Percentiles rank a stretch among this genome's conserved stretches.
Evolutionary conservation across 2,329 filamentous ascomycete genomes (phyloP).

Genomic region (Diaporthe caulivora): DNA sequence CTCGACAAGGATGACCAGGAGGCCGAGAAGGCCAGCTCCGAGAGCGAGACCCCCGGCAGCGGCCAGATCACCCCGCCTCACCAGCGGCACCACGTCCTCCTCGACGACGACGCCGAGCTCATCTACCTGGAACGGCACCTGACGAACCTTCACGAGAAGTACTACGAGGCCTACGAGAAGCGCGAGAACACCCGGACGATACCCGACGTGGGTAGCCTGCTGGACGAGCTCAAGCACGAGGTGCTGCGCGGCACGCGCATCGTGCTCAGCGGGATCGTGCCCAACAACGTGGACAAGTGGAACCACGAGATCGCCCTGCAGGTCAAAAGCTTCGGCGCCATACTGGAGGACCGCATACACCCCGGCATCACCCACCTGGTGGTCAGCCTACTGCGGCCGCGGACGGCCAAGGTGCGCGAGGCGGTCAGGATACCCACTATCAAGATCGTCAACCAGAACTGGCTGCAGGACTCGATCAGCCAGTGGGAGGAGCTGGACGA

Average conservation of each 20-base stretch:
- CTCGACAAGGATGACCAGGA: constrained; percentile 87
- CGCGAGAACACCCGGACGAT: constrained; percentile 68
- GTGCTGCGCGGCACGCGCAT: constrained; percentile 82
- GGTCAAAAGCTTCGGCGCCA: constrained; percentile 86
- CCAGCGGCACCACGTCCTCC: constrained; percentile 80
- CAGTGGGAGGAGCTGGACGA: constrained; percentile 88
- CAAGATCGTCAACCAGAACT: constrained; percentile 92
- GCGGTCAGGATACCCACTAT: constrained; percentile 84
- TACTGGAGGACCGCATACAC: constrained; percentile 68
- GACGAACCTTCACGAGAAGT: constrained; percentile 79
- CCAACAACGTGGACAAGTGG: constrained; percentile 82
- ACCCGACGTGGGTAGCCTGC: constrained; percentile 88
- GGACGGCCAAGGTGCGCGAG: constrained; percentile 91
- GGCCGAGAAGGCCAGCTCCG: constrained; percentile 61
- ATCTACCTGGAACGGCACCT: constrained; percentile 81
- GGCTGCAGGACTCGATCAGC: constrained; percentile 87
- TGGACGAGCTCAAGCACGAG: constrained; percentile 82
- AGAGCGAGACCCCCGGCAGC: constrained; percentile 52
- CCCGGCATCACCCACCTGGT: constrained; percentile 80
- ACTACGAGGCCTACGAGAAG: constrained; percentile 86
- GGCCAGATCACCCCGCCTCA: constrained; percentile 49
- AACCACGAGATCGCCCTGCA: constrained; percentile 89
- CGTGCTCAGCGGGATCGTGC: constrained; percentile 92
- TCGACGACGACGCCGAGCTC: constrained; percentile 90
- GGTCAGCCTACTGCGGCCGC: constrained; percentile 76